These are phyloP conservation scores for Populus alba DNA, from an alignment of 345 rosid genomes.

Conservation along the genomic window DNA sequence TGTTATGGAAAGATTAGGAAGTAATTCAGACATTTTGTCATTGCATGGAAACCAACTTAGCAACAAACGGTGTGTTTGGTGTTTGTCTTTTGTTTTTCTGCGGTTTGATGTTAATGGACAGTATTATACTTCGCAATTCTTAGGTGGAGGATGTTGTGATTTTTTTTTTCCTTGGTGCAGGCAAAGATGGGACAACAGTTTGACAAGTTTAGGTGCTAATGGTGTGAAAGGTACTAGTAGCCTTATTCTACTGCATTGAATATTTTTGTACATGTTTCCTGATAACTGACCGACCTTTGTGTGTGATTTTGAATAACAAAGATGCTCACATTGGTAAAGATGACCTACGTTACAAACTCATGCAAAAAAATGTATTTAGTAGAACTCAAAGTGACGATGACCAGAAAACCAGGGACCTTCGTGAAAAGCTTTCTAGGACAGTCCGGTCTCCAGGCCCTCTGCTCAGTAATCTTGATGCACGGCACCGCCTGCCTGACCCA, in stretches of 20 bases:
- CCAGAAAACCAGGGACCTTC: constrained; percentile 55
- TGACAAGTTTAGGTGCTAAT: constrained; percentile 35
- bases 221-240: constrained; percentile 46
- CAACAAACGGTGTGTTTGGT: constrained; percentile 56
- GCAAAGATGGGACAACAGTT: constrained; percentile 51
- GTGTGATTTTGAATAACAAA: constrained; percentile 33
- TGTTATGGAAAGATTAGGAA: constrained; percentile 78
- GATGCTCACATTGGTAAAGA: constrained; percentile 58
- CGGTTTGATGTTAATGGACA: background rate
- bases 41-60: constrained; percentile 31
- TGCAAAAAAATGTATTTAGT: constrained; percentile 59
- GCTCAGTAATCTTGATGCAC: constrained; percentile 29
- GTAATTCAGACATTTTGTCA: constrained; percentile 40
- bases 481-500: constrained; percentile 44
- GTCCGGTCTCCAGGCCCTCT: constrained; percentile 36
- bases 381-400: constrained; percentile 46
- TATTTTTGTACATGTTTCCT: constrained; percentile 20
- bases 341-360: constrained; percentile 80
- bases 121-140: background rate
- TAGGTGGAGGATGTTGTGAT: constrained; percentile 1
- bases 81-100: constrained; percentile 11
- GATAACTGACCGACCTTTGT: constrained; percentile 39
- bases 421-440: constrained; percentile 66
- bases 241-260: constrained; percentile 9
- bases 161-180: constrained; percentile 43